phyloP scores from a whole-genome alignment of 805 yeast species.

The Yamadazyma philogaea region DNA sequence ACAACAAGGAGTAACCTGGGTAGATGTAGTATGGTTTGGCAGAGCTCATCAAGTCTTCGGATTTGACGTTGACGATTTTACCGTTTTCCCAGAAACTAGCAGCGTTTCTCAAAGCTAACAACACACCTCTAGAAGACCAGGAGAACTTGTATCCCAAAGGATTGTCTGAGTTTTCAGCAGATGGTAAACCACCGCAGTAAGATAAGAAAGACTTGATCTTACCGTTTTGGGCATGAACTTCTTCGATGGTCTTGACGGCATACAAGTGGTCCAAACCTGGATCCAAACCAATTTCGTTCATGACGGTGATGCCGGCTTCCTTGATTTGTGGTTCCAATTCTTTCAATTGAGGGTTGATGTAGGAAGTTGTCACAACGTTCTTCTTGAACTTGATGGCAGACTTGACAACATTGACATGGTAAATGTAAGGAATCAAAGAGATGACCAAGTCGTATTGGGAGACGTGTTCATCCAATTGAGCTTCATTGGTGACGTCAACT shows the following conservation, averaged over 20 bases:
- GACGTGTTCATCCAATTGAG: slow-evolving; percentile 74
- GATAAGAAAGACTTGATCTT: slow-evolving; percentile 91
- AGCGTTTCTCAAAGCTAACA: slow-evolving; percentile 89
- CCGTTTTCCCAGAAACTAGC: slow-evolving; percentile 91
- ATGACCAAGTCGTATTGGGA: slow-evolving; percentile 80
- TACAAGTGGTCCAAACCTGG: slow-evolving; percentile 98
- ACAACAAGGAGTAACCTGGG: slow-evolving; percentile 92
- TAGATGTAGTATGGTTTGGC: slow-evolving; percentile 94
- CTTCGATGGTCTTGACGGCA: slow-evolving; percentile 97
- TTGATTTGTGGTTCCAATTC: slow-evolving; percentile 83
- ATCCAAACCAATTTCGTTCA: slow-evolving; percentile 98
- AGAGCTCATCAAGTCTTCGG: slow-evolving; percentile 91
- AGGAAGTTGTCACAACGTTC: slow-evolving; percentile 91
- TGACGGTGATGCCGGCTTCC: slow-evolving; percentile 93
- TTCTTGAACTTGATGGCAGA: slow-evolving; percentile 87
- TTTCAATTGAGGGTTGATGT: slow-evolving; percentile 86
- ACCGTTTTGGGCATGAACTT: slow-evolving; percentile 88
- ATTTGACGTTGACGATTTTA: slow-evolving; percentile 69
- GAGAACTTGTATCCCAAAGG: slow-evolving; percentile 99
- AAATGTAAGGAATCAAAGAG: slow-evolving; percentile 94
- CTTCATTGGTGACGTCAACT: slow-evolving; percentile 79
- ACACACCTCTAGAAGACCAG: slow-evolving; percentile 98
- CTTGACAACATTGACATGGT: slow-evolving; percentile 90
- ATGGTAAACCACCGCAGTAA: slow-evolving; percentile 98
- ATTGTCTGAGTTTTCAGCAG: slow-evolving; percentile 96